Conservation (phyloP, 2,329 filamentous ascomycete species). For the Xylaria sp. region DNA sequence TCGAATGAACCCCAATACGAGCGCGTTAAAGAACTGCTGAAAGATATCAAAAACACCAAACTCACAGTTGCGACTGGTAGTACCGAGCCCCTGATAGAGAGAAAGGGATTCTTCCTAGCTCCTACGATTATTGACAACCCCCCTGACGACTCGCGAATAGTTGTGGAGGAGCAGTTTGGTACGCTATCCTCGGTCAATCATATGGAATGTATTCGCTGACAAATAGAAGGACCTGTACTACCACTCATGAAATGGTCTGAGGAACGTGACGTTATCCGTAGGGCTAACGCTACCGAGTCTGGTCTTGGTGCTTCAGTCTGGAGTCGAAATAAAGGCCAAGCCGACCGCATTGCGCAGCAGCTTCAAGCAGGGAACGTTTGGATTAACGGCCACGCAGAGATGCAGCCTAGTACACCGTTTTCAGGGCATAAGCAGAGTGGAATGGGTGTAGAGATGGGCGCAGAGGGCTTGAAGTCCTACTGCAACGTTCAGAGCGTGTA, state of each 20-base stretch:
- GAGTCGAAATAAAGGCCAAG: slow-evolving; percentile 58
- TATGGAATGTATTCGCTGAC: neutral
- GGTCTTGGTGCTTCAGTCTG: slow-evolving; percentile 65
- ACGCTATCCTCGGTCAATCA: neutral
- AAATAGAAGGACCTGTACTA: neutral
- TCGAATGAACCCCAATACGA: slow-evolving; percentile 43
- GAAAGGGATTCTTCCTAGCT: slow-evolving; percentile 34
- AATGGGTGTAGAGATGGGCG: slow-evolving; percentile 58
- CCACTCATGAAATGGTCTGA: slow-evolving; percentile 50
- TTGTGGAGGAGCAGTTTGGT: slow-evolving; percentile 43
- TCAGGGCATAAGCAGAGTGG: slow-evolving; percentile 63
- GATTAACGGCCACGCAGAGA: slow-evolving; percentile 56
- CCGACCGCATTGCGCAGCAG: slow-evolving; percentile 56
- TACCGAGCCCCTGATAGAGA: slow-evolving; percentile 2
- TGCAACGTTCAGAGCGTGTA: slow-evolving; percentile 44
- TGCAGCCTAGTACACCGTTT: slow-evolving; percentile 53
- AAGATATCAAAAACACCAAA: slow-evolving; percentile 46
- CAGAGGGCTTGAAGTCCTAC: slow-evolving; percentile 51
- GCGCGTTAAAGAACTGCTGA: slow-evolving; percentile 39
- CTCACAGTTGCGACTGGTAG: slow-evolving; percentile 37
- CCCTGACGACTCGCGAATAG: slow-evolving; percentile 40
- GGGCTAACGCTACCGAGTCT: slow-evolving; percentile 59
- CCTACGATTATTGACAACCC: slow-evolving; percentile 44
- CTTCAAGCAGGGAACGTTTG: slow-evolving; percentile 65
- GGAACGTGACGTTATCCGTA: slow-evolving; percentile 56